Base-by-base conservation (phyloP, 176 grass and related monocot genomes). In the Carex cristatella region DNA sequence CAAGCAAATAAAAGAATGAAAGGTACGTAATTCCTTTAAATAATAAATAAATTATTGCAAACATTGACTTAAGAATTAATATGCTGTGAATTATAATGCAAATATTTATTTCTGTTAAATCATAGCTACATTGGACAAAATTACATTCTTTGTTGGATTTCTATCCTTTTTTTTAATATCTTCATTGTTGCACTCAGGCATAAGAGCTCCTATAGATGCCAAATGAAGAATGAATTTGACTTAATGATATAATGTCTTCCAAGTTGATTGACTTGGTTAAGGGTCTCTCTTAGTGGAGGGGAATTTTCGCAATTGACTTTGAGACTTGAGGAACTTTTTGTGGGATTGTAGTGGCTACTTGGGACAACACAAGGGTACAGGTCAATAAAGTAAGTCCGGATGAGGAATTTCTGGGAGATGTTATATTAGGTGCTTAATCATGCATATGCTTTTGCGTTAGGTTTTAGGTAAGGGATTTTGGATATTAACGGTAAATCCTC, bases 171-270 rank as follows among this genome's bases (percentile, higher is more conserved):
- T 49, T 44, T 81, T 81, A 63, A 81, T 61, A 63, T 65, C 61
- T 81, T 63, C 37, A 28, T 61, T 81, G 56, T 61, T 63, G 61
- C 38, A 44, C n/a, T 81, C 79, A 81, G 61, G 61, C 61, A 63
- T 61, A 61, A 81, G 7, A 81, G 79, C 79, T 81, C 61, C 33
- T 44, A 42, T 65, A 81, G 79, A 81, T 81, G 79, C 37, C 33
- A 65, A 81, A 28, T 48, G 61, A n/a, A 81, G 79, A 81, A 81
- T 65, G 79, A 81, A 46, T 81, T 81, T 81, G 79, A 44, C 79
- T 28, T 81, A 44, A 59, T 81, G 59, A 81, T 81, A 81, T 65
- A 65, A 81, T 81, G 16, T 81, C 61, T 65, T 64, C 61, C 54
- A 44, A 63, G 38, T 81, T 48, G 19, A 4, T 81, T 81, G 79